Conservation (phyloP, 2,329 filamentous ascomycete genomes). For the Xylariaceae sp. region DNA sequence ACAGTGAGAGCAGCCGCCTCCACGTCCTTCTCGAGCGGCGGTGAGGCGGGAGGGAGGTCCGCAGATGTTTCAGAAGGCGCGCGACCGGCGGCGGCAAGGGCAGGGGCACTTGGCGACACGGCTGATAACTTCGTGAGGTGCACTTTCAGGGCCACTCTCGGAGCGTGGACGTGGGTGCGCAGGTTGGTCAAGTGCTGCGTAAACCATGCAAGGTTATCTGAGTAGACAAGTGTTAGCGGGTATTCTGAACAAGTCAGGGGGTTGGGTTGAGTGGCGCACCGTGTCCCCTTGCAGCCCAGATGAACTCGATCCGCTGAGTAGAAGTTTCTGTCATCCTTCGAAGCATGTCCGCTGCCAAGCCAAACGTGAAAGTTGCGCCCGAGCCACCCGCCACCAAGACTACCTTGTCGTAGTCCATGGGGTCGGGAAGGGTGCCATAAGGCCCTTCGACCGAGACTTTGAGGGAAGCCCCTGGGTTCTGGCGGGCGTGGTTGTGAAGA, state of each 20-base stretch:
- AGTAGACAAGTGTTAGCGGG: neutral
- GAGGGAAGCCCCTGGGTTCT: slow-evolving; percentile 41
- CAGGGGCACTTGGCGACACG: slow-evolving; percentile 1
- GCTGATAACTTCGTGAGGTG: slow-evolving; percentile 26
- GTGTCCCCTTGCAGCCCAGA: slow-evolving; percentile 40
- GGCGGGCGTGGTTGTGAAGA: slow-evolving; percentile 42
- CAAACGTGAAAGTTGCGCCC: slow-evolving; percentile 52
- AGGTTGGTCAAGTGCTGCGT: slow-evolving; percentile 31
- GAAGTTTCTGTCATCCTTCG: slow-evolving; percentile 31
- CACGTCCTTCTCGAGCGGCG: slow-evolving; percentile 9
- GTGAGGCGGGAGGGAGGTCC: slow-evolving; percentile 3
- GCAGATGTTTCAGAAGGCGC: slow-evolving; percentile 8
- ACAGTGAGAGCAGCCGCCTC: slow-evolving; percentile 7
- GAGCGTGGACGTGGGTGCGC: slow-evolving; percentile 29
- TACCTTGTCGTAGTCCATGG: slow-evolving; percentile 44
- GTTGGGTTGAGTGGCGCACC: slow-evolving; percentile 30
- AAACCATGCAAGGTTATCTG: slow-evolving; percentile 31
- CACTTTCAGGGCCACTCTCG: slow-evolving; percentile 30
- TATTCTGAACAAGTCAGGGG: neutral
- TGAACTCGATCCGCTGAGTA: slow-evolving; percentile 35
- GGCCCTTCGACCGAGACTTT: slow-evolving; percentile 50
- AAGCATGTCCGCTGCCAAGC: slow-evolving; percentile 38
- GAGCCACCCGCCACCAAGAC: slow-evolving; percentile 55
- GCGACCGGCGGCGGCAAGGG: slow-evolving; percentile 3
- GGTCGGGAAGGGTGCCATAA: slow-evolving; percentile 49